phyloP scores from a whole-genome alignment of 1,139 yeast genomes.

The Yamadazyma friedrichii region DNA sequence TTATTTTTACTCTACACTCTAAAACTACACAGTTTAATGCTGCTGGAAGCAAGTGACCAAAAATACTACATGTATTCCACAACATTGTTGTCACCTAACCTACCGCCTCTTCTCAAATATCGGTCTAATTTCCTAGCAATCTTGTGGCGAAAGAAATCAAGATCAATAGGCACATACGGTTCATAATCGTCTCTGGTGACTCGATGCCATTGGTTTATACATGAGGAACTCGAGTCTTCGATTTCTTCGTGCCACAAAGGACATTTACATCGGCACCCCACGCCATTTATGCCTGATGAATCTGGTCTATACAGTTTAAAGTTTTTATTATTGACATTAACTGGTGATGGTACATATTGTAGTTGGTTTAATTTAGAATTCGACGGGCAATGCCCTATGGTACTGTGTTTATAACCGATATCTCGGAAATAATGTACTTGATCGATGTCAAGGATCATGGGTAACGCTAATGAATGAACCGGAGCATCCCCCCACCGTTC shows the following conservation, averaged over 20 bases:
- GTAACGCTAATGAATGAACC: slow-evolving; percentile 80
- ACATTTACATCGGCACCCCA: slow-evolving; percentile 86
- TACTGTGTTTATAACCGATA: slow-evolving; percentile 81
- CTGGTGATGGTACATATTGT: slow-evolving; percentile 34
- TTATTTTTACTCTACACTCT: background rate
- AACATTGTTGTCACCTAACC: slow-evolving; percentile 21
- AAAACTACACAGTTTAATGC: background rate
- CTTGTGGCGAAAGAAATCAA: slow-evolving; percentile 34
- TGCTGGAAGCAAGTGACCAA: too few species aligned
- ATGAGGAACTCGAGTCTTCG: slow-evolving; percentile 54
- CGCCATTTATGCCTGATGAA: slow-evolving; percentile 48
- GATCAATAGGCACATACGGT: slow-evolving; percentile 23
- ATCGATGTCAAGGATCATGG: slow-evolving; percentile 60
- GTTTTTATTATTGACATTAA: slow-evolving; percentile 12
- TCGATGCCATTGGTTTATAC: slow-evolving; percentile 57
- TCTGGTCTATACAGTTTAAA: slow-evolving; percentile 45
- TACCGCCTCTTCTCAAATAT: slow-evolving; percentile 26
- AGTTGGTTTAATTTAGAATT: slow-evolving; percentile 53
- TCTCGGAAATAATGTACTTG: slow-evolving; percentile 89
- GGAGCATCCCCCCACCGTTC: slow-evolving; percentile 98
- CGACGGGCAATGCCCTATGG: slow-evolving; percentile 79
- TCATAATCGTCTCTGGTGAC: slow-evolving; percentile 35
- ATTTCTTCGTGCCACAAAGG: slow-evolving; percentile 52
- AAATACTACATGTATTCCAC: slow-evolving; percentile 1
- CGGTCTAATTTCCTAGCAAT: slow-evolving; percentile 28